These are phyloP conservation scores for Aspergillus saccharolyticus DNA, from an alignment of 495 filamentous ascomycete genomes.

Conservation along the genomic window DNA sequence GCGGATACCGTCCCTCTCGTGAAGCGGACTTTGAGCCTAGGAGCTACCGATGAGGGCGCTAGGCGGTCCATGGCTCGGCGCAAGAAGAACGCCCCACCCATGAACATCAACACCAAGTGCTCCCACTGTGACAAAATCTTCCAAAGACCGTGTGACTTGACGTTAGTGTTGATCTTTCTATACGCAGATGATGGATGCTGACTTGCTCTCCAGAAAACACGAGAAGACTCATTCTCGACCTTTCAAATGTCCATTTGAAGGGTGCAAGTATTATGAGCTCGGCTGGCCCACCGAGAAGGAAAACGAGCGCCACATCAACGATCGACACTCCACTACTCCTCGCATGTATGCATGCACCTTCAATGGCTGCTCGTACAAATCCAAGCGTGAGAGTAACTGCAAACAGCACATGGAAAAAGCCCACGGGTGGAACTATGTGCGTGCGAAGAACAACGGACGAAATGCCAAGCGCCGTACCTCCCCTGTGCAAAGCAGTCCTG, in stretches of 20 bases:
- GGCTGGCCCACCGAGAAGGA: constrained; percentile 99
- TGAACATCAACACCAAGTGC: constrained; percentile 72
- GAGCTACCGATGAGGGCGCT: constrained; percentile 62
- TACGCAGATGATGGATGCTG: constrained; percentile 17
- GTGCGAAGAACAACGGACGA: constrained; percentile 79
- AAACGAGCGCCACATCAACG: constrained; percentile 88
- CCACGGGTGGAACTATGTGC: constrained; percentile 82
- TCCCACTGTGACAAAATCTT: constrained; percentile 82
- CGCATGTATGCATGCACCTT: constrained; percentile 77
- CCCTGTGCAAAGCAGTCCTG: constrained; percentile 5
- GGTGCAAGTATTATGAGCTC: constrained; percentile 79
- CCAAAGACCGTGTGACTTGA: constrained; percentile 86
- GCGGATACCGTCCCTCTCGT: constrained; percentile 41
- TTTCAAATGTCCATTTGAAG: constrained; percentile 77
- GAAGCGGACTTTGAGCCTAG: constrained; percentile 59
- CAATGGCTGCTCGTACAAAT: constrained; percentile 82
- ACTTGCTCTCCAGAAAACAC: constrained; percentile 58
- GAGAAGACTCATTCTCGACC: constrained; percentile 95
- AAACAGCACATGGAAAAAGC: constrained; percentile 99
- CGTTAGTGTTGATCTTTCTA: constrained; percentile 27
- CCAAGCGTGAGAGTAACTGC: constrained; percentile 95
- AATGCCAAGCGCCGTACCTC: constrained; percentile 7
- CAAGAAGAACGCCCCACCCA: constrained; percentile 69
- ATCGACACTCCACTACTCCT: constrained; percentile 82
- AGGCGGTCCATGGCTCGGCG: constrained; percentile 84